Evolutionary conservation across 768 basidiomycete species (phyloP), one percentile per base, ranked within the genome.

Genomic region (Leucogyrophana mollusca): DNA sequence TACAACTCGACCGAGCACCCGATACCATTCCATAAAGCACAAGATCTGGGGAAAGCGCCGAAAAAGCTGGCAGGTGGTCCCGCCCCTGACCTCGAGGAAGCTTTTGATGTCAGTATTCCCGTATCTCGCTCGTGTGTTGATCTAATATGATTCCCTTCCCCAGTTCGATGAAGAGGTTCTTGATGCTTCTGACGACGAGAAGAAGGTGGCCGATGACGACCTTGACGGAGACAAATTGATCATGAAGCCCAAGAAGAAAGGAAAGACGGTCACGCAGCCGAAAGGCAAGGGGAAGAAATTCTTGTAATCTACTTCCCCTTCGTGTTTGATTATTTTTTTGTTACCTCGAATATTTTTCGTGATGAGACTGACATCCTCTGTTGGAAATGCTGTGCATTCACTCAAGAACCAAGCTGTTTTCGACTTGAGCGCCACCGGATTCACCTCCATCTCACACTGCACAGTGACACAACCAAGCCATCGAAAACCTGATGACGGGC

Each of bases 1-100:
- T 99, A 96, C 68, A 98, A 98, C 66, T 70, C 82, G 8, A 65
- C 68, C 13, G 92, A 94, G 34, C 95, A 98, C 62, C 96, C 96
- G 0, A 88, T 99, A 56, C 83, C 96, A 1, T 98, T 95, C 78
- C 83, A 97, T 67, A 94, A 93, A 57, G 90, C 86, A 3, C 72
- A 77, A 51, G 88, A 92, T 52, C 68, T 91, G 8, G 87, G 89
- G 14, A 91, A 87, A 61, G 72, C 59, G 4, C 82, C 86, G 1
- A 94, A 92, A 78, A 94, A 87, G 57, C 73, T 94, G 32, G 79
- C 82, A 1, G 73, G 70, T 35, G 89, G 82, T 3, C 79, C 87
- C 4, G 80, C 80, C 9, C 93, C 95, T 0, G 95, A 98, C 68
- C 74, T 93, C 16, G 95, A 97, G 61, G 95, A 98, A 41, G 94